Conservation (phyloP, 208 protist species). For the Eutreptiella sp. region DNA sequence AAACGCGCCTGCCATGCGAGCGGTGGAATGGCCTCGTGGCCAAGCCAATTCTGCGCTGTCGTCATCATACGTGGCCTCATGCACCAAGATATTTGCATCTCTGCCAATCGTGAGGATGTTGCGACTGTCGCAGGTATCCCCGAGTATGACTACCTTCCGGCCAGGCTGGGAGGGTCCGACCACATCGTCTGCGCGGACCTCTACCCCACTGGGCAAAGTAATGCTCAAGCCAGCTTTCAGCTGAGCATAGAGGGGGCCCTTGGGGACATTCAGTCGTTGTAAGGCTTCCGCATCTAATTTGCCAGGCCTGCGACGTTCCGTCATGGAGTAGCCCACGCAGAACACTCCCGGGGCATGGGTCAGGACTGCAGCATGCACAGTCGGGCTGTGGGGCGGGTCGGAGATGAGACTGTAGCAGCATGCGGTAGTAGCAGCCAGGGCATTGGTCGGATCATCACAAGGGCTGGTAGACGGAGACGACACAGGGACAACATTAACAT, state of each 20-base stretch:
- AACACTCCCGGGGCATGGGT: conserved; percentile 17
- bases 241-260: conserved; percentile 20
- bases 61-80: conserved; percentile 27
- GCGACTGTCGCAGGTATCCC: conserved; percentile 20
- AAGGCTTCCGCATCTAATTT: conserved; percentile 12
- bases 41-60: background rate
- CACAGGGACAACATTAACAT: too few relatives aligned
- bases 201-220: conserved; percentile 12
- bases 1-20: conserved; percentile 27
- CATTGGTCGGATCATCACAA: too few relatives aligned
- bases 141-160: conserved; percentile 18
- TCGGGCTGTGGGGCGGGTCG: background rate
- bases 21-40: conserved; percentile 5
- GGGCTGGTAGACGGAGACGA: too few relatives aligned
- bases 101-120: conserved; percentile 13
- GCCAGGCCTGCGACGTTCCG: conserved; percentile 10
- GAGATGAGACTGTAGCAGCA: too few relatives aligned
- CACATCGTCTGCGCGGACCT: conserved; percentile 12
- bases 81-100: too few relatives aligned
- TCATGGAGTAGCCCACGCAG: conserved; percentile 25
- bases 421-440: too few relatives aligned
- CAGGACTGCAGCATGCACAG: conserved; percentile 13
- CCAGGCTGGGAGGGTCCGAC: conserved; percentile 12
- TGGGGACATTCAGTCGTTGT: conserved; percentile 19
- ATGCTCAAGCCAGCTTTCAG: conserved; percentile 15